These are phyloP conservation scores for Aspergillus spinulosporus DNA, from an alignment of 2,329 filamentous ascomycete genomes.

Conservation along the genomic window DNA sequence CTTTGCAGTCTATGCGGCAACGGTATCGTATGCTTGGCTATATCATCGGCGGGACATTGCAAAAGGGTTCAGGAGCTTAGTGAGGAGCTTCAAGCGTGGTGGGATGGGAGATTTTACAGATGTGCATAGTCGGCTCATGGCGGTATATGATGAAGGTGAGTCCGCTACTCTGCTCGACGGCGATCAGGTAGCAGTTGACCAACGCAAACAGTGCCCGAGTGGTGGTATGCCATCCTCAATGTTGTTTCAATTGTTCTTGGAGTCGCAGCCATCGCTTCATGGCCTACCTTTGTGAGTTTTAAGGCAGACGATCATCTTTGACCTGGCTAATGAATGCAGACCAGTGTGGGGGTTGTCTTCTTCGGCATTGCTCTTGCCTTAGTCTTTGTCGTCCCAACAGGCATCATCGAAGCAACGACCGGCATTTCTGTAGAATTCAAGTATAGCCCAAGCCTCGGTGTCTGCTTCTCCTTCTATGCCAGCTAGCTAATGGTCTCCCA, in stretches of 20 bases:
- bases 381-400: slow-evolving; percentile 6
- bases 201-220: not conserved
- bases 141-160: slow-evolving; percentile 1
- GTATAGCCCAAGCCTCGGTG: too few species aligned
- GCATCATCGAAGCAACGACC: slow-evolving; percentile 16
- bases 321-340: not conserved
- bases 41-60: slow-evolving; percentile 7
- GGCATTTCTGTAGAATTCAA: slow-evolving; percentile 11
- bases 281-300: not conserved
- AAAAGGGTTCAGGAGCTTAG: not conserved
- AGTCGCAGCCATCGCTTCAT: not conserved
- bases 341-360: slow-evolving; percentile 10
- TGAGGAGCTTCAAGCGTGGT: not conserved
- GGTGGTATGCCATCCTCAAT: slow-evolving; percentile 8
- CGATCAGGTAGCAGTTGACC: too few species aligned
- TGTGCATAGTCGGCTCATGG: slow-evolving; percentile 9
- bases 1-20: slow-evolving; percentile 10
- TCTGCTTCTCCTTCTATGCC: too few species aligned
- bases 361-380: slow-evolving; percentile 10
- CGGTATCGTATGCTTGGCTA: not conserved
- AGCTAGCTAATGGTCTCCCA: too few species aligned
- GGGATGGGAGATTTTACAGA: slow-evolving; percentile 2
- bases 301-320: too few species aligned
- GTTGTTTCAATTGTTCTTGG: slow-evolving; percentile 4
- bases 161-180: too few species aligned